Evolutionary conservation across 495 filamentous ascomycete species (phyloP), one percentile per base, ranked within the genome.

Genomic region (Staphylotrichum longicolle): DNA sequence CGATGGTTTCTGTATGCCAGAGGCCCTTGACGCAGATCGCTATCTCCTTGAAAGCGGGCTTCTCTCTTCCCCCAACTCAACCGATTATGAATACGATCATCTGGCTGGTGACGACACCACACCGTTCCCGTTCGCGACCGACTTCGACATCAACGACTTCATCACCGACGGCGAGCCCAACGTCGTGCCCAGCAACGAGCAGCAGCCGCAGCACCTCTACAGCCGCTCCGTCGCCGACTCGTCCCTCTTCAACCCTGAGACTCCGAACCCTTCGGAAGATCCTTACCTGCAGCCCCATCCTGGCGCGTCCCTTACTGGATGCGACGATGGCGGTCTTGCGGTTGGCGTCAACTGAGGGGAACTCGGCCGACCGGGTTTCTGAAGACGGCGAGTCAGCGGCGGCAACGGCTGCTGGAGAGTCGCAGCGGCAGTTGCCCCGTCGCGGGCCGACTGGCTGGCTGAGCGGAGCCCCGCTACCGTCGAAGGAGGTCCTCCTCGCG

Each of bases 231-330:
- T 63, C 67, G 70, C 72, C 64, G 74, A 72, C 69, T 68, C 74
- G 67, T 70, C 70, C 68, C 67, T 77, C 73, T 68, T 73, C 72
- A 60, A 76, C 75, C 72, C 70, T 79, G 73, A 78, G 77, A 77
- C 73, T 79, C 73, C 75, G 69, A 66, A 73, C 73, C 68, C 78
- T 80, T 66, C 73, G 69, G 74, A 80, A 73, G 80, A 77, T 80
- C 70, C 81, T 79, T 78, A 88, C 88, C 82, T 88, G 90, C 90
- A 93, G 88, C 89, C 88, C 88, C 84, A 84, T 83, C 77, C 84
- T 90, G 89, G 90, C 90, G 90, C 90, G 88, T 89, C 90, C 88
- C 75, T 83, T 89, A 76, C 83, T 82, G 86, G 88, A 90, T 90
- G 90, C 90, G 89, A 93, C 90, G 86, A 85, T 88, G 85, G 83